Conservation (phyloP, 2,329 filamentous ascomycete genomes). For the Calonectria multiphialidica region DNA sequence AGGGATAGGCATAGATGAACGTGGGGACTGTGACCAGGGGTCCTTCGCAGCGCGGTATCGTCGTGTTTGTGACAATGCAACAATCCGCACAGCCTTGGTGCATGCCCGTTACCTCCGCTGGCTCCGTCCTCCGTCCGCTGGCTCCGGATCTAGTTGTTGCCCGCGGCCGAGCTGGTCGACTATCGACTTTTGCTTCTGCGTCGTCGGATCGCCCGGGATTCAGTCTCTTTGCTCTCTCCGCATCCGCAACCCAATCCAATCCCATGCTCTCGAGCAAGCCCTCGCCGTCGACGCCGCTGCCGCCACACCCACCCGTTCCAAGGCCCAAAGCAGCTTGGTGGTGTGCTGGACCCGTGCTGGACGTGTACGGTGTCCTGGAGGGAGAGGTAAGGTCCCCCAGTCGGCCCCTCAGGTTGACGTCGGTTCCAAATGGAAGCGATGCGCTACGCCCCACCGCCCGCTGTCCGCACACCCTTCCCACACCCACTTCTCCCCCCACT, state of each 20-base stretch:
- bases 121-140: conserved; percentile 11
- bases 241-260: conserved; percentile 7
- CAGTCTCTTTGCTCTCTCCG: conserved; percentile 23
- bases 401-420: conserved; percentile 9
- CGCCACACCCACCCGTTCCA: conserved; percentile 33
- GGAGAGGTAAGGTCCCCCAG: conserved; percentile 10
- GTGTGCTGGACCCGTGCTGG: not conserved
- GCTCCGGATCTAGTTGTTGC: conserved; percentile 4
- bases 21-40: not conserved
- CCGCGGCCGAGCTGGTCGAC: not conserved
- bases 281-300: conserved; percentile 21
- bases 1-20: not conserved
- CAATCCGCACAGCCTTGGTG: not conserved
- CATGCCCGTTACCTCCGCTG: conserved; percentile 18
- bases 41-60: not conserved
- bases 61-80: not conserved
- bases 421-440: conserved; percentile 19
- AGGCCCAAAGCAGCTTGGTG: conserved; percentile 17
- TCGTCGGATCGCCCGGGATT: conserved; percentile 43
- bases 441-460: conserved; percentile 29
- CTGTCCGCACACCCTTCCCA: conserved; percentile 22
- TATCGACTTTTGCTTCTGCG: not conserved
- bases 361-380: not conserved
- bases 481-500: conserved; percentile 41
- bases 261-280: conserved; percentile 7